Base-by-base conservation (phyloP, 2,329 filamentous ascomycete species). In the Calonectria hawksworthii region DNA sequence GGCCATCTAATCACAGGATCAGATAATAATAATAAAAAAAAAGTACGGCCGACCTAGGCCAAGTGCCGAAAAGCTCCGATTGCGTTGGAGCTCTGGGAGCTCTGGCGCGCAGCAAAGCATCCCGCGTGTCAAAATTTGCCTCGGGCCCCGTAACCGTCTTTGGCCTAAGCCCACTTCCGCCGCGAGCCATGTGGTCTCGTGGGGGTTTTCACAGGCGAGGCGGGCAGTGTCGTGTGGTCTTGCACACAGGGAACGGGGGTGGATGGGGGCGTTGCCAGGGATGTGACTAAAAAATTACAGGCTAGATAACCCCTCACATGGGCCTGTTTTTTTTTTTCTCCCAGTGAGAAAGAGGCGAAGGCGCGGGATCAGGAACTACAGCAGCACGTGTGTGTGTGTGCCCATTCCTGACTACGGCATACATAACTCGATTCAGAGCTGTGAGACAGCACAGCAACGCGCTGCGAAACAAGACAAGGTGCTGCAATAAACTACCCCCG, bases 41-140 rank as follows among this genome's bases (percentile, higher is more conserved):
- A 38, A 41, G n/a, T 26, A 7, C 54, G 21, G 41, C 16, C 18
- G 11, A 14, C 34, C 18, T 4, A 14, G 18, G 30, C 30, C 30
- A 61, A 21, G 41, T 30, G 68, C 68, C 68, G 68, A 70, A 41
- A 70, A 41, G 54, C 68, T 64, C 68, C 68, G 68, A 63, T 21
- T 26, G 36, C 66, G 51, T 69, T 30, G 36, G 23, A 23, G 54
- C 54, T 54, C 26, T n/a, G n/a, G n/a, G n/a, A n/a, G n/a, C n/a
- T 59, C 28, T 59, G 56, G 41, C 61, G 30, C 26, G 61, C 61
- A 50, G 38, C 16, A 63, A 63, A 30, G 41, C 38, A 65, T 47
- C 38, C 61, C 65, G 65, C 61, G 70, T 72, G 70, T 59, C 51
- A 41, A 73, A 70, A 44, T 73, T 72, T 59, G 36, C 54, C 36